Percentiles rank a stretch among this genome's conserved stretches.
These are phyloP conservation scores for Endoconidiophora polonica DNA, from an alignment of 2,329 filamentous ascomycete species.

Conservation along the genomic window DNA sequence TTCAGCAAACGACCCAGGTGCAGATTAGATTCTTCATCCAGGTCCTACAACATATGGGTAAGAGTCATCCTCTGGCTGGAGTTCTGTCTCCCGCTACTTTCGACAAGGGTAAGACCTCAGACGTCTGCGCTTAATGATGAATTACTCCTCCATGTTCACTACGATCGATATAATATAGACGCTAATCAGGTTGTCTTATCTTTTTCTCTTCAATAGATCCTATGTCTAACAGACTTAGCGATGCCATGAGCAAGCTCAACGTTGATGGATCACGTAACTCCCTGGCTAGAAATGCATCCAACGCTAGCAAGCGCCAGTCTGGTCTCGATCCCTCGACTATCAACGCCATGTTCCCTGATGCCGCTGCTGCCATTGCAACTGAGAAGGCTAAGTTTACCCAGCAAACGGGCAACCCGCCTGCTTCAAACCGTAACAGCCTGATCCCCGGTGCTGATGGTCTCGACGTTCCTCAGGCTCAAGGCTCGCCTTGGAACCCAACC, in stretches of 20 bases:
- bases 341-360: constrained; percentile 98
- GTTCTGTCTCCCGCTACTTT: constrained; percentile 90
- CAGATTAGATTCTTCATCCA: constrained; percentile 99
- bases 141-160: neutral
- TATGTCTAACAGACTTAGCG: constrained; percentile 88
- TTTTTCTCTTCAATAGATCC: constrained; percentile 47
- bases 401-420: constrained; percentile 75
- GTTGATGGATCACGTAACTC: constrained; percentile 80
- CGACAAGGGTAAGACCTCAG: constrained; percentile 58
- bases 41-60: constrained; percentile 96
- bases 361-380: constrained; percentile 92
- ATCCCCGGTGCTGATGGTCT: constrained; percentile 35
- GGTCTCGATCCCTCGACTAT: constrained; percentile 87
- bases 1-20: constrained; percentile 97
- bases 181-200: constrained; percentile 10
- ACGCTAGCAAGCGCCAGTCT: constrained; percentile 72
- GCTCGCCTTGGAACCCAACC: constrained; percentile 59
- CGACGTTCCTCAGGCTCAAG: constrained; percentile 45
- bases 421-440: constrained; percentile 84
- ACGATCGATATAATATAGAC: neutral
- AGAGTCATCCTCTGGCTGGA: constrained; percentile 92
- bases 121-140: constrained; percentile 11
- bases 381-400: constrained; percentile 97
- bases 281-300: constrained; percentile 61
- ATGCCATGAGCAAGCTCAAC: constrained; percentile 91